Evolutionary conservation across 1,284 basidiomycete genomes (phyloP), one percentile per base, ranked within the genome.

Genomic region (Ceratobasidium sp.): DNA sequence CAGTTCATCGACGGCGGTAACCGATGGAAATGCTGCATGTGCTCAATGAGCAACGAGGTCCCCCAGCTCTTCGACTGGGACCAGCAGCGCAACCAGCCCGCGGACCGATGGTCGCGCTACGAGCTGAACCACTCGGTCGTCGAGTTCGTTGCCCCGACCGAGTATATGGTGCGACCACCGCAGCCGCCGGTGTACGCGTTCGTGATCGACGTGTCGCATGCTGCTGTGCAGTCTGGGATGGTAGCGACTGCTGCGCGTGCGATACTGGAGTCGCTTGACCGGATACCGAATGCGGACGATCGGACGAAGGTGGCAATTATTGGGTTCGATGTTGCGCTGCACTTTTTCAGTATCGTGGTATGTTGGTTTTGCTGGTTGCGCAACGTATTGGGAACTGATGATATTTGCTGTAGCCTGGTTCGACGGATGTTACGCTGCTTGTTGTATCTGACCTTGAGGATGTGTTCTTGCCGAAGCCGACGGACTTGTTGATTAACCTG

Each of bases 11-110:
- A 99, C 80, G 96, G 96, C 75, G 98, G 98, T 41, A 96, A 96
- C 82, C 89, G 96, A 85, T 91, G 98, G 98, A 94, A 98, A 81
- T 99, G 98, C 82, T 98, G 95, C 84, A 96, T 99, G 95, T 99
- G 98, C 83, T 95, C 93, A 78, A 91, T 99, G 87, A 94, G 94
- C 73, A 99, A 99, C 82, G 98, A 99, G 82, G 97, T 99, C 0
- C 98, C 98, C 8, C 96, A 98, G 80, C 35, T 69, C 70, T 99
- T 99, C 80, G 98, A 99, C 82, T 99, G 97, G 96, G 94, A 99
- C 82, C 94, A 96, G 80, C 88, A 87, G 73, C 91, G 90, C 77
- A 98, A 98, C 54, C 69, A 72, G 82, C 96, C 96, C 16, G 96
- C 94, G 7, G 97, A 99, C 82, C 86, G 98, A 73, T 99, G 97